These are phyloP conservation scores for Lotmaria passim DNA, from an alignment of 208 protist species.

Conservation along the genomic window DNA sequence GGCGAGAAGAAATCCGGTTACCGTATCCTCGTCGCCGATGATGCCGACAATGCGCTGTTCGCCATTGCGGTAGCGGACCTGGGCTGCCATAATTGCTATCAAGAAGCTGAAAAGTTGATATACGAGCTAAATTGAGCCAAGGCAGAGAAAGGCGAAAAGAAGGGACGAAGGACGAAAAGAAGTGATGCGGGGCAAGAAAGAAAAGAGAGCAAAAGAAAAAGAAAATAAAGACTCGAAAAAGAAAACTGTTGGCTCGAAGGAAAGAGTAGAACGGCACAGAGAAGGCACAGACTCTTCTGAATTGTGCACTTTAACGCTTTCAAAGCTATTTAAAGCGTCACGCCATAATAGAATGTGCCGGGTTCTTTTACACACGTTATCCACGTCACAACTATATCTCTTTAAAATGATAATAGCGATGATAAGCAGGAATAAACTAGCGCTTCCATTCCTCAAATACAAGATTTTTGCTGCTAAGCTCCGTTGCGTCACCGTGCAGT, in stretches of 20 bases:
- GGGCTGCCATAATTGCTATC: constrained; percentile 33
- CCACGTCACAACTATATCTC: too few species aligned
- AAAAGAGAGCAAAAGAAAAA: not conserved
- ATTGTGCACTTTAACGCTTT: too few species aligned
- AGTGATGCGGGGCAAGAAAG: not conserved
- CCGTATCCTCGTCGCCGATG: constrained; percentile 96
- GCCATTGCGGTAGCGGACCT: constrained; percentile 70
- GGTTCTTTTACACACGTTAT: not conserved
- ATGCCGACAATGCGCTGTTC: constrained; percentile 85
- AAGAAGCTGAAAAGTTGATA: constrained; percentile 3
- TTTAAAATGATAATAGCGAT: not conserved
- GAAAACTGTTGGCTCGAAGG: too few species aligned
- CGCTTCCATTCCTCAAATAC: constrained; percentile 20
- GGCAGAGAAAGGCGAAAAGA: not conserved
- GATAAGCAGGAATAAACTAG: not conserved
- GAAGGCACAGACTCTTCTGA: too few species aligned
- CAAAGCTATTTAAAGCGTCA: too few species aligned
- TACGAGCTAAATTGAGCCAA: not conserved
- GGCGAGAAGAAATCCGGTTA: constrained; percentile 97
- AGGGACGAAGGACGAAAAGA: not conserved
- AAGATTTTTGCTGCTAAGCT: constrained; percentile 20
- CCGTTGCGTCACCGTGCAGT: not conserved
- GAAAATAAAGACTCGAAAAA: not conserved
- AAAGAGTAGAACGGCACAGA: too few species aligned
- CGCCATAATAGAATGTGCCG: too few species aligned